These are phyloP conservation scores for Erodium maritimum DNA, from an alignment of 345 rosid genomes.

Conservation along the genomic window DNA sequence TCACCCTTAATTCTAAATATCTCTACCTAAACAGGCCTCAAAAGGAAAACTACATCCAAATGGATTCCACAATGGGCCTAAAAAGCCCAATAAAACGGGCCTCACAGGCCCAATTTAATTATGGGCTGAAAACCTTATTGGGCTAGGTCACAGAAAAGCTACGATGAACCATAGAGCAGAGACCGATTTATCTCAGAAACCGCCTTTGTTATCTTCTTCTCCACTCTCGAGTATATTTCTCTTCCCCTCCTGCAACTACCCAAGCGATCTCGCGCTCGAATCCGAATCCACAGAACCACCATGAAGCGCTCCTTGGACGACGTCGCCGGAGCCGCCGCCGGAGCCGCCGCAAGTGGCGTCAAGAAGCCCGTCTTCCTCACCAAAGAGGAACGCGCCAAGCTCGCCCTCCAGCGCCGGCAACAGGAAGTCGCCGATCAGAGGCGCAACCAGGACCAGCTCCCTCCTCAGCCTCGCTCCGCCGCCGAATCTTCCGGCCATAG, in stretches of 20 bases:
- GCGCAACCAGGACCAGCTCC: slow-evolving; percentile 28
- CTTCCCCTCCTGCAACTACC: slow-evolving; percentile 50
- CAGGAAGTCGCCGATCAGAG: slow-evolving; percentile 36
- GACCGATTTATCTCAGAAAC: too few relatives aligned
- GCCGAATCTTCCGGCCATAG: slow-evolving; percentile 15
- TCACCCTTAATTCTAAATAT: too few relatives aligned
- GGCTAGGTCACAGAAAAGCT: too few relatives aligned
- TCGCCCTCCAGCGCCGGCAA: slow-evolving; percentile 83
- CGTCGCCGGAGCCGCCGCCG: slow-evolving; percentile 5
- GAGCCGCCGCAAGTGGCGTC: slow-evolving; percentile 8
- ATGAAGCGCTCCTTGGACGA: slow-evolving; percentile 37
- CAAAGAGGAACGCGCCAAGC: slow-evolving; percentile 50
- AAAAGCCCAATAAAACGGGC: too few relatives aligned
- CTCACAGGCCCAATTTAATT: too few relatives aligned
- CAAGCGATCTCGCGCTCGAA: slow-evolving; percentile 46
- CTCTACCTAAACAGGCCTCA: too few relatives aligned
- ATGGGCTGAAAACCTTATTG: too few relatives aligned
- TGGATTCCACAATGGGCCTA: too few relatives aligned
- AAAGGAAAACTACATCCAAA: too few relatives aligned
- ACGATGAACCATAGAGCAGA: too few relatives aligned
- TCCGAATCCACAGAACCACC: background rate
- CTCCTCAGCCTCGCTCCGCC: slow-evolving; percentile 10
- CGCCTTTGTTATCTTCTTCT: background rate
- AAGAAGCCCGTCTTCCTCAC: slow-evolving; percentile 48
- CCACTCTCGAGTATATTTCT: background rate